Percentiles rank a stretch among this genome's conserved stretches.
Conservation (phyloP, 2,329 filamentous ascomycete species). For the Diaporthe ampelina region DNA sequence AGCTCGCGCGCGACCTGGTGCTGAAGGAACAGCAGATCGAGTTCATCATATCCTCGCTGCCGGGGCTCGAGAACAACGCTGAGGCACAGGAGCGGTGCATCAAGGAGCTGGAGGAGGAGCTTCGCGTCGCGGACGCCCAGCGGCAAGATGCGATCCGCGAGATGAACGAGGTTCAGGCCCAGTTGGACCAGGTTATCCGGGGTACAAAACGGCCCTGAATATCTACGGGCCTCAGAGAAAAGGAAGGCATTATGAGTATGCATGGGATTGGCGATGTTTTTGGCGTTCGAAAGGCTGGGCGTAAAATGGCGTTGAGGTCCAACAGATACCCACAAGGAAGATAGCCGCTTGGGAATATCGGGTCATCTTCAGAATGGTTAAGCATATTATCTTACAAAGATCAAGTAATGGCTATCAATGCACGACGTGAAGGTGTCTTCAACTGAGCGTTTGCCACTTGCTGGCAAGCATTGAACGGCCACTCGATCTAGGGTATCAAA, state of each 20-base stretch:
- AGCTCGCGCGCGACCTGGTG: constrained; percentile 82
- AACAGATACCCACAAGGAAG: constrained; percentile 31
- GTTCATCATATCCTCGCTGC: constrained; percentile 79
- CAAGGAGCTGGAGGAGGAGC: constrained; percentile 74
- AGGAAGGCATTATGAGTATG: not conserved
- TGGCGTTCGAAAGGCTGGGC: constrained; percentile 28
- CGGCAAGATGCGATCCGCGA: constrained; percentile 74
- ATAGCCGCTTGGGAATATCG: not conserved
- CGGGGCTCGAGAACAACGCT: constrained; percentile 84
- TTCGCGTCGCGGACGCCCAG: constrained; percentile 73
- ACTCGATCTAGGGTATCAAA: not conserved
- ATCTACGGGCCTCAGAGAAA: not conserved
- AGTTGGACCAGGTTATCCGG: constrained; percentile 73
- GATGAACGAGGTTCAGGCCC: constrained; percentile 71
- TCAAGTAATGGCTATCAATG: too few relatives aligned
- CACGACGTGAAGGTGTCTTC: too few relatives aligned
- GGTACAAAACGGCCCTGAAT: constrained; percentile 70
- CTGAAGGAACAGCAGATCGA: constrained; percentile 89
- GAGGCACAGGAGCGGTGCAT: constrained; percentile 80
- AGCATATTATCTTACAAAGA: not conserved
- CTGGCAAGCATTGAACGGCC: not conserved
- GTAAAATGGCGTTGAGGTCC: constrained; percentile 25
- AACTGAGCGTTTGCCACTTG: not conserved
- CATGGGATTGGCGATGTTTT: not conserved
- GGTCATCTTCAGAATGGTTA: not conserved